These are phyloP conservation scores for Lachancea thermotolerans DNA, from an alignment of 805 yeast genomes.

Conservation along the genomic window DNA sequence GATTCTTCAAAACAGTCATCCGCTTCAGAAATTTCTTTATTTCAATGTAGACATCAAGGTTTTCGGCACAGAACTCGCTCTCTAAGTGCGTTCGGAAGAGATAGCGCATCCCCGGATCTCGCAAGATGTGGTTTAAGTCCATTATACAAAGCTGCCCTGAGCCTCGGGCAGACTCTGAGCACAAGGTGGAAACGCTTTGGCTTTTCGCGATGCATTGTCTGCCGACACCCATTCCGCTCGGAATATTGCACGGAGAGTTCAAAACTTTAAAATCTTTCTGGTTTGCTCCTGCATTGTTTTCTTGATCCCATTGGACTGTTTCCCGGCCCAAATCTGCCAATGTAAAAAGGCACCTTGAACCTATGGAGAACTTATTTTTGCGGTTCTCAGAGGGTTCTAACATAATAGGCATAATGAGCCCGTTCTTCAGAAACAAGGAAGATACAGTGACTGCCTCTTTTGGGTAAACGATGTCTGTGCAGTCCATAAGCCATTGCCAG, in stretches of 20 bases:
- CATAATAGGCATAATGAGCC: conserved; percentile 41
- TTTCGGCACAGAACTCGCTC: conserved; percentile 64
- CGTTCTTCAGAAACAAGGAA: conserved; percentile 40
- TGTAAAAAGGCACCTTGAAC: conserved; percentile 38
- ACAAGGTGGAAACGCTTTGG: background rate
- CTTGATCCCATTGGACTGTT: conserved; percentile 27
- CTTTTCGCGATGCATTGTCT: background rate
- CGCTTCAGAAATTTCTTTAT: conserved; percentile 46
- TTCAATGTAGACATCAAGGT: conserved; percentile 62
- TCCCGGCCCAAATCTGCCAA: conserved; percentile 39
- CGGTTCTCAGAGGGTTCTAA: conserved; percentile 32
- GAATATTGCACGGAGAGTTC: background rate
- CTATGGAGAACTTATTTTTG: conserved; percentile 26
- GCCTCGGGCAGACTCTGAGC: background rate
- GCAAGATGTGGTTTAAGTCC: conserved; percentile 38
- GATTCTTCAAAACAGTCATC: conserved; percentile 37
- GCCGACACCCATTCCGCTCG: background rate
- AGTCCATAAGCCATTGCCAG: conserved; percentile 85
- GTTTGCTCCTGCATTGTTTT: background rate
- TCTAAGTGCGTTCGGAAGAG: conserved; percentile 61
- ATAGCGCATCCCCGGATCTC: conserved; percentile 71
- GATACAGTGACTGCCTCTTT: conserved; percentile 51
- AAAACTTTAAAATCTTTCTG: background rate
- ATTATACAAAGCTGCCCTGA: background rate
- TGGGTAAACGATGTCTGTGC: conserved; percentile 60